Evolutionary conservation across 2,329 filamentous ascomycete genomes (phyloP), one percentile per base, ranked within the genome.

Genomic region (Ceratocystis huliohia): DNA sequence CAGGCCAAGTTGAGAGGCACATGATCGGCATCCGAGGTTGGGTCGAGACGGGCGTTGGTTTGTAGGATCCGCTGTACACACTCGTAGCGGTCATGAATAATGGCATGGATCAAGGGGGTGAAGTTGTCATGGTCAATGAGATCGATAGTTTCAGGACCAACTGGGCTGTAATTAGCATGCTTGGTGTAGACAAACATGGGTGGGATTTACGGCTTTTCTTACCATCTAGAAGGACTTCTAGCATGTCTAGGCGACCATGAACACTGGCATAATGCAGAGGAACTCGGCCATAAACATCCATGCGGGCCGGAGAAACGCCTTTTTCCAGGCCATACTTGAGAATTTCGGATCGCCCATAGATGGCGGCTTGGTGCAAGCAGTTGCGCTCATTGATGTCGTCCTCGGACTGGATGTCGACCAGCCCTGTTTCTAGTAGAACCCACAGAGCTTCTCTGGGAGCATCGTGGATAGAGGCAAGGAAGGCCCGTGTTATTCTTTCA

Each of bases 311-410:
- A 69, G 92, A 86, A 44, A 96, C 91, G 3, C 84, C 85, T 59
- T 83, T 85, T 1, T 82, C 78, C n/a, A 99, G 78, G 3, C 88
- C 92, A 70, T 88, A 85, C 63, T 84, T 79, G 67, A 97, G 79
- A 37, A 96, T 88, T 70, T 89, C 87, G 8, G 83, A 78, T 72
- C 92, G 92, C 22, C 92, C 92, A 69, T 95, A 96, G 64, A 97
- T 96, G 0, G 92, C 88, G n/a, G 94, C 90, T 76, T 97, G 94
- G 72, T 99, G 94, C 61, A 99, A 80, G 73, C 92, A 96, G 72
- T 96, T 99, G 50, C 94, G 84, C 77, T 96, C 93, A 72, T 97
- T 99, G 75, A 99, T 97, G 72, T 96, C 92, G 74, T 99, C 94
- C 72, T 96, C 91, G 0, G 91, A 94, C 72, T 91, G 86, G n/a